Evolutionary conservation across 495 filamentous ascomycete genomes (phyloP).

Genomic region (Aspergillus haitiensis): DNA sequence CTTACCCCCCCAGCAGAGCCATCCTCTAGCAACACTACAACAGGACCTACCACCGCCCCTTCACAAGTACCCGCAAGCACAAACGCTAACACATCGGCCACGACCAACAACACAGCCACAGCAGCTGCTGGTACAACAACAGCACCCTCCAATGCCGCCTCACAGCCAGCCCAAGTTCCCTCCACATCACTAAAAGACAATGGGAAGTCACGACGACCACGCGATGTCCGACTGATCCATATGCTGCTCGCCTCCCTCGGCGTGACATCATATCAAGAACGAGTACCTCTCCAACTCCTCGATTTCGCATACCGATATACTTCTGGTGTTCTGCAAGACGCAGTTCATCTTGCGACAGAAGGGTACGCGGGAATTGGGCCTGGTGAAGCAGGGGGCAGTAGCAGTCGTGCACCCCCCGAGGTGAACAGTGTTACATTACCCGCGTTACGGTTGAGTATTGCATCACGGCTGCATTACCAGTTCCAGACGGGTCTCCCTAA

Average conservation of each 20-base stretch:
- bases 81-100: slow-evolving; percentile 18
- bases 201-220: slow-evolving; percentile 70
- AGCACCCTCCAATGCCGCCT: slow-evolving; percentile 22
- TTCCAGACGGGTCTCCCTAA: slow-evolving; percentile 69
- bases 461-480: slow-evolving; percentile 62
- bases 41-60: slow-evolving; percentile 19
- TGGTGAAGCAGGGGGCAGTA: slow-evolving; percentile 26
- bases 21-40: slow-evolving; percentile 22
- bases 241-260: slow-evolving; percentile 85
- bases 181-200: slow-evolving; percentile 59
- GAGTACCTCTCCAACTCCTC: slow-evolving; percentile 89
- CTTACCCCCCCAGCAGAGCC: slow-evolving; percentile 48
- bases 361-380: slow-evolving; percentile 45
- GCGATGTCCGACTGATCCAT: slow-evolving; percentile 88
- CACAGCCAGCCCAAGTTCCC: slow-evolving; percentile 44
- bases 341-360: slow-evolving; percentile 54
- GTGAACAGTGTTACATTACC: slow-evolving; percentile 53
- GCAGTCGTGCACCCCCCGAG: slow-evolving; percentile 34
- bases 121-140: slow-evolving; percentile 19
- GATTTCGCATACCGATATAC: slow-evolving; percentile 94
- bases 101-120: slow-evolving; percentile 22
- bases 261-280: slow-evolving; percentile 87
- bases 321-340: slow-evolving; percentile 49
- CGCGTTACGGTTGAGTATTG: slow-evolving; percentile 63
- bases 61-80: slow-evolving; percentile 12